Conservation (phyloP, 768 basidiomycete species). For the Podaxis sp. region DNA sequence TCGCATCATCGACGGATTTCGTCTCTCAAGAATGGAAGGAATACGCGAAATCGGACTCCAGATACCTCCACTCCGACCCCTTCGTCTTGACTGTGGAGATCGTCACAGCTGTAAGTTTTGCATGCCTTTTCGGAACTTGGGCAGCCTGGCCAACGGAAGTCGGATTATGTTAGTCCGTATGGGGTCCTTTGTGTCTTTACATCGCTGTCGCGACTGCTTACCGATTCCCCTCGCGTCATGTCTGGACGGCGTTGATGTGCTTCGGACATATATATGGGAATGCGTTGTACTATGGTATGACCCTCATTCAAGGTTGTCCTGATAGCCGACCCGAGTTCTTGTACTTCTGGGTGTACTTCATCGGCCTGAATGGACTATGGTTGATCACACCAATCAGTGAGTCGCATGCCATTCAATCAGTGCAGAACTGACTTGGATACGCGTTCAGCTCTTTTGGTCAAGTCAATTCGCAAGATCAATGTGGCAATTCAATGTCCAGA, state of each 20-base stretch:
- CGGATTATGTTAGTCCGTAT: not conserved
- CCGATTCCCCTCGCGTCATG: conserved; percentile 9
- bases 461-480: conserved; percentile 4
- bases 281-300: conserved; percentile 11
- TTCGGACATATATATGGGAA: conserved; percentile 14
- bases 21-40: conserved; percentile 15
- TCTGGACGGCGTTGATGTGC: conserved; percentile 9
- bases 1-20: conserved; percentile 6
- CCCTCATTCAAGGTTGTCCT: conserved; percentile 10
- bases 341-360: conserved; percentile 16
- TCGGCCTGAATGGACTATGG: conserved; percentile 13
- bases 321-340: conserved; percentile 12
- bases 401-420: not conserved
- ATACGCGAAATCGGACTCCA: conserved; percentile 13
- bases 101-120: conserved; percentile 7
- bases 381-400: conserved; percentile 11
- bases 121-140: not conserved
- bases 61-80: conserved; percentile 13
- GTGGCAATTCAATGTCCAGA: not conserved
- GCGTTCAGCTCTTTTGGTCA: not conserved
- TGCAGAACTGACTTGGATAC: not conserved
- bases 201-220: conserved; percentile 7
- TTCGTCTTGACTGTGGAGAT: conserved; percentile 8
- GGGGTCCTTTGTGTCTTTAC: conserved; percentile 14
- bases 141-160: not conserved